Evolutionary conservation across 2,329 filamentous ascomycete genomes (phyloP).

Genomic region (Monosporascus sp.): DNA sequence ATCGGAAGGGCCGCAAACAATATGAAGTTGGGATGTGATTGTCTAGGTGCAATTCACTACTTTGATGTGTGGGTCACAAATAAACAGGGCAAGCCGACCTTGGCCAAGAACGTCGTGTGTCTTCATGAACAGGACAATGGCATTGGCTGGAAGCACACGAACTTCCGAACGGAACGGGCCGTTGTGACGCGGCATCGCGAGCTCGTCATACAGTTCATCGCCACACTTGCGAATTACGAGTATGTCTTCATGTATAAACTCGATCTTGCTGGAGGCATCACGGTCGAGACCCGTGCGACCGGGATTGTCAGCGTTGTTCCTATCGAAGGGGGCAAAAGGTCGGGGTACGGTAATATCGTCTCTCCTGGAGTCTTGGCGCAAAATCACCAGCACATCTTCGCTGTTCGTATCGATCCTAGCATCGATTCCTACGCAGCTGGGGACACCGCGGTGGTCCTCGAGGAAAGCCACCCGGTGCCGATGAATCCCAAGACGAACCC

Average conservation of each 20-base stretch:
- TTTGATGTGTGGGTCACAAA: conserved; percentile 45
- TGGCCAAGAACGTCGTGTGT: conserved; percentile 57
- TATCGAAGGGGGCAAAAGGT: conserved; percentile 46
- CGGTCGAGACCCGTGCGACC: conserved; percentile 57
- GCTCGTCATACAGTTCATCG: conserved; percentile 62
- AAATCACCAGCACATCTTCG: conserved; percentile 65
- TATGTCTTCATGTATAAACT: conserved; percentile 63
- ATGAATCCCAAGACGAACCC: conserved; percentile 51
- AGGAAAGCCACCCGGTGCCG: conserved; percentile 24
- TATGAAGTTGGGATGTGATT: conserved; percentile 61
- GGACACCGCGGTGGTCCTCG: conserved; percentile 23
- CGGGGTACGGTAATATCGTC: conserved; percentile 58
- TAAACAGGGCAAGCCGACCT: conserved; percentile 46
- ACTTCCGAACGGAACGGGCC: conserved; percentile 57
- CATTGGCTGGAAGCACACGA: conserved; percentile 66
- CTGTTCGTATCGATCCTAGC: conserved; percentile 57
- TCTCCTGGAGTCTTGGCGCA: conserved; percentile 56
- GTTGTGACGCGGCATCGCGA: conserved; percentile 57
- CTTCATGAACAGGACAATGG: conserved; percentile 66
- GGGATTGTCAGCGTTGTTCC: conserved; percentile 64
- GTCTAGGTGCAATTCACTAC: conserved; percentile 60
- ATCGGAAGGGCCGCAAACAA: conserved; percentile 62
- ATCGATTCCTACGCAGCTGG: conserved; percentile 36
- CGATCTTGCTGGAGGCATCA: conserved; percentile 56
- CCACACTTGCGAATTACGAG: conserved; percentile 66